Evolutionary conservation across 2,329 filamentous ascomycete genomes (phyloP).

Genomic region (Paecilomyces dactylethromorphus): DNA sequence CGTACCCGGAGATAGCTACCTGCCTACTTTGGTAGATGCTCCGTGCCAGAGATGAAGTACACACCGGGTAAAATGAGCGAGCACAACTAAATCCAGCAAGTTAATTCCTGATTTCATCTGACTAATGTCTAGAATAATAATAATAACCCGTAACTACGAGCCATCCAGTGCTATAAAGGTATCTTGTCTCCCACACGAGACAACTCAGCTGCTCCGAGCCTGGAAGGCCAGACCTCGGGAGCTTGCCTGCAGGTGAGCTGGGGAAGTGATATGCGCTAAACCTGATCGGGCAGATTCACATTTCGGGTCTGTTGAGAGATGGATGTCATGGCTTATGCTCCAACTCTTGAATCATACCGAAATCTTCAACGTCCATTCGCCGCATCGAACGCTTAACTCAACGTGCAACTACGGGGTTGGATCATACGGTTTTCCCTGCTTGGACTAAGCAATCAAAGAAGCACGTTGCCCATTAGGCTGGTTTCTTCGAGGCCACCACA

Average conservation of each 20-base stretch:
- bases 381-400: neutral
- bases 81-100: neutral
- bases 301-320: slow-evolving; percentile 8
- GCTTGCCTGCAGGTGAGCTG: neutral
- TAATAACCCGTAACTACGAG: neutral
- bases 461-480: slow-evolving; percentile 13
- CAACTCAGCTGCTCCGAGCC: neutral
- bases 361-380: neutral
- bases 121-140: neutral
- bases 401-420: slow-evolving; percentile 7
- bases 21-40: neutral
- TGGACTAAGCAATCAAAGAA: slow-evolving; percentile 5
- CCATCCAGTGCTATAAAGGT: neutral
- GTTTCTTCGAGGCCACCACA: slow-evolving; percentile 10
- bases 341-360: slow-evolving; percentile 4
- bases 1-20: neutral
- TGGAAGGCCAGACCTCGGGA: neutral
- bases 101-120: neutral
- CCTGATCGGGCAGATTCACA: slow-evolving; percentile 19
- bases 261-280: slow-evolving; percentile 11
- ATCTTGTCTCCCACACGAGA: neutral
- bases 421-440: slow-evolving; percentile 6
- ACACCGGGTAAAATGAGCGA: neutral
- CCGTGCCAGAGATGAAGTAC: neutral
- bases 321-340: slow-evolving; percentile 17